Base-by-base conservation (phyloP, 1,284 basidiomycete species). In the Ustilago bromivora region DNA sequence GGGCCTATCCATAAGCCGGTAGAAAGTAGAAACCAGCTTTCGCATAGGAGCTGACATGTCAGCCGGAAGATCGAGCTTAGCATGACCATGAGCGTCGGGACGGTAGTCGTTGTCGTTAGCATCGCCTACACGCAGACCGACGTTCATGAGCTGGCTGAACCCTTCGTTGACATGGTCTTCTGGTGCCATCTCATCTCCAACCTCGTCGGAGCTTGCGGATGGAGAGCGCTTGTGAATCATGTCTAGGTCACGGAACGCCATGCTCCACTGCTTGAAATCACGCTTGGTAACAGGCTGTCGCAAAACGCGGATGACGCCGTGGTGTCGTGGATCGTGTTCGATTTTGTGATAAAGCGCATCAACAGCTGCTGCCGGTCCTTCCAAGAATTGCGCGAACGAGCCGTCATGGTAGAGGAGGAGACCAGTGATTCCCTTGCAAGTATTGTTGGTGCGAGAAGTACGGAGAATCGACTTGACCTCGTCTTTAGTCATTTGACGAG, bases 231-330 rank as follows among this genome's bases (percentile, higher is more conserved):
- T 66, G 15, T 36, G 61, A 32, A 67, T 51, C 66, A 76, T 64
- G n/a, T 76, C 74, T 12, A 79, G 60, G 35, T 79, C 77, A 35
- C 77, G 57, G 65, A 70, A 79, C 1, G 69, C 77, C 77, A 79
- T 79, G 40, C 60, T 71, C 77, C 77, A 79, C n/a, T 74, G 54
- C 13, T 51, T 41, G 34, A 79, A 79, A 38, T 75, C 72, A 6
- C 77, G 66, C 74, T 76, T 70, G 49, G 54, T 41, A 19, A 66
- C 71, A 3, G 55, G 34, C 54, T 63, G 63, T 13, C 71, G 47
- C 1, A 79, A 31, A 11, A 79, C 60, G 4, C 66, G 56, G 15
- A 79, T 72, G 49, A 79, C 53, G 32, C 74, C 70, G 32, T 60
- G 61, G 35, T 79, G 77, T 6, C 77, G 66, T 17, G 62, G 62